These are phyloP conservation scores for Wickerhamomyces chaumierensis DNA, from an alignment of 805 yeast species.

Conservation along the genomic window DNA sequence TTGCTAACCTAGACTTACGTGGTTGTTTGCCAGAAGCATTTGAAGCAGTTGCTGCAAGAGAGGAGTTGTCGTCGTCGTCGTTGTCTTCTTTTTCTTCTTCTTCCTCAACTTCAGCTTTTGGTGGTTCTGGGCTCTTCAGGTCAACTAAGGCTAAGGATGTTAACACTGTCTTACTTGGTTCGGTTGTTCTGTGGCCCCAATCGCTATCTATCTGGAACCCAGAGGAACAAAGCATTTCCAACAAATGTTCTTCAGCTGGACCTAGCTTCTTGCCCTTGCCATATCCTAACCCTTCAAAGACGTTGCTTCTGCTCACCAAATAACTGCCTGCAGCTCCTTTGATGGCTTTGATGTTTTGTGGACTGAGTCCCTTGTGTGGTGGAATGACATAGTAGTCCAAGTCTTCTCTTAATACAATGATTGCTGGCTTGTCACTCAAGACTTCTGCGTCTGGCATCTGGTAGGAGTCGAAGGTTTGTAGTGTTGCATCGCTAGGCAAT, in stretches of 20 bases:
- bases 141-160: slow-evolving; percentile 71
- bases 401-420: slow-evolving; percentile 88
- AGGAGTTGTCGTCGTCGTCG: no score
- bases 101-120: no score
- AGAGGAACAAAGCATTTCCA: slow-evolving; percentile 88
- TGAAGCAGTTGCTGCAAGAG: slow-evolving; percentile 32
- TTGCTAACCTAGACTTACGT: slow-evolving; percentile 47
- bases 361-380: slow-evolving; percentile 42
- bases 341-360: slow-evolving; percentile 52
- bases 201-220: slow-evolving; percentile 57
- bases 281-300: slow-evolving; percentile 76
- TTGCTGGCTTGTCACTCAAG: slow-evolving; percentile 72
- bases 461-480: slow-evolving; percentile 24
- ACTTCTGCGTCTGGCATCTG: slow-evolving; percentile 48
- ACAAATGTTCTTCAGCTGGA: slow-evolving; percentile 88
- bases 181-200: slow-evolving; percentile 90
- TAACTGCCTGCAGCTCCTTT: slow-evolving; percentile 66
- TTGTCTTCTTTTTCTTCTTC: no score
- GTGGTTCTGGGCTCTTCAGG: slow-evolving; percentile 26
- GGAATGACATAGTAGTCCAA: slow-evolving; percentile 89
- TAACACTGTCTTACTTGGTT: slow-evolving; percentile 79
- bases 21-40: slow-evolving; percentile 19
- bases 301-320: slow-evolving; percentile 41
- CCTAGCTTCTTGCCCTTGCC: slow-evolving; percentile 45
- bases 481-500: slow-evolving; percentile 29